phyloP scores from a whole-genome alignment of 2,329 filamentous ascomycete genomes.

The Ascochyta pisi region DNA sequence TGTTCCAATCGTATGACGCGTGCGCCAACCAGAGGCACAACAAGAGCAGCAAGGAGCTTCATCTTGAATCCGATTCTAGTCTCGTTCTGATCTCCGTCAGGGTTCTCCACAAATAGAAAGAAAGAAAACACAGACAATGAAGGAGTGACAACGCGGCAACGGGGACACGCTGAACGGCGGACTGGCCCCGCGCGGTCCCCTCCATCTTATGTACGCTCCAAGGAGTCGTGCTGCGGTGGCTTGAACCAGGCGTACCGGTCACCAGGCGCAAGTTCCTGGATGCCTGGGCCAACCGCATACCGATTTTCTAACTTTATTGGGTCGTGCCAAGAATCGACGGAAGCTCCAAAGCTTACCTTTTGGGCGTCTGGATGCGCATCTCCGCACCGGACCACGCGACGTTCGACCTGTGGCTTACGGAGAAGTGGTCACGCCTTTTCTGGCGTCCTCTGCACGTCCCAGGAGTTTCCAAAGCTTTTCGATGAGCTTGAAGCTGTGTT shows the following conservation, averaged over 20 bases:
- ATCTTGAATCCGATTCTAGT: background rate
- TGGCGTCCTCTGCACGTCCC: background rate
- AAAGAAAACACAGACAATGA: background rate
- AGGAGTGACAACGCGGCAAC: background rate
- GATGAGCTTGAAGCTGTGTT: background rate
- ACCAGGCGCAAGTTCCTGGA: slow-evolving; percentile 11
- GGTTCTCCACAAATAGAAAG: slow-evolving; percentile 5
- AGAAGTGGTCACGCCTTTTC: background rate
- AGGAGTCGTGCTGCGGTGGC: slow-evolving; percentile 13
- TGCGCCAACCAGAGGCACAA: slow-evolving; percentile 18
- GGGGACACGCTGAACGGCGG: background rate
- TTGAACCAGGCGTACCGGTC: slow-evolving; percentile 16
- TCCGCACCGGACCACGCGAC: background rate
- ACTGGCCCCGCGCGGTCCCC: slow-evolving; percentile 10
- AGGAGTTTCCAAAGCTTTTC: background rate
- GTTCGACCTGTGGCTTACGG: background rate
- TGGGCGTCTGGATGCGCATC: background rate
- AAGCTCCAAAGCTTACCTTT: slow-evolving; percentile 12
- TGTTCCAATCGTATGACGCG: slow-evolving; percentile 10
- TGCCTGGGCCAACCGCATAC: slow-evolving; percentile 12
- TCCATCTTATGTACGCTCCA: slow-evolving; percentile 6
- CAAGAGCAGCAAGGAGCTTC: slow-evolving; percentile 17
- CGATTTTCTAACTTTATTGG: slow-evolving; percentile 10
- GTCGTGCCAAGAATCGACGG: slow-evolving; percentile 6
- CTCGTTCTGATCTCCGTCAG: slow-evolving; percentile 4